phyloP scores from a whole-genome alignment of 345 rosid genomes.

The Tarenaya hassleriana region DNA sequence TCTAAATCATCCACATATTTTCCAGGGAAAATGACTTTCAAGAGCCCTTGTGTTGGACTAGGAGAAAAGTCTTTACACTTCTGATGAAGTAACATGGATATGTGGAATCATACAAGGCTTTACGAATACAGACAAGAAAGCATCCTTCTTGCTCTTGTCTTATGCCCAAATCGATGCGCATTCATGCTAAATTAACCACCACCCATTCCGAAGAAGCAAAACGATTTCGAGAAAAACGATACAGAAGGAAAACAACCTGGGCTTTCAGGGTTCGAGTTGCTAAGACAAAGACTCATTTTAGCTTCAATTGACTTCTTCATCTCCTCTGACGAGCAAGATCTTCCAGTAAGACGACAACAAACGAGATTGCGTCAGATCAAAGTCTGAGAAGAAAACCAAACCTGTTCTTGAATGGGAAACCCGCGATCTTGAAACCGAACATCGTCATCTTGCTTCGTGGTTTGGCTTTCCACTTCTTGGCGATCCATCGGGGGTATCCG shows the following conservation, averaged over 20 bases:
- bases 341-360: slow-evolving; percentile 45
- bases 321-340: slow-evolving; percentile 87
- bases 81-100: slow-evolving; percentile 67
- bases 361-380: background rate
- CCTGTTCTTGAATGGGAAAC: background rate
- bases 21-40: slow-evolving; percentile 88
- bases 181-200: background rate
- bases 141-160: background rate
- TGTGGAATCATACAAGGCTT: slow-evolving; percentile 14
- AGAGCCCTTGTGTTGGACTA: slow-evolving; percentile 72
- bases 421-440: slow-evolving; percentile 25
- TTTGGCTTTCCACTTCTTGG: slow-evolving; percentile 52
- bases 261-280: slow-evolving; percentile 83
- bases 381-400: slow-evolving; percentile 1
- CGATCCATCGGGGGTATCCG: slow-evolving; percentile 45
- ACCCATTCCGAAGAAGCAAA: background rate
- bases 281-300: slow-evolving; percentile 85
- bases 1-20: slow-evolving; percentile 86
- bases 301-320: slow-evolving; percentile 74
- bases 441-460: slow-evolving; percentile 68
- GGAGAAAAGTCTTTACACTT: slow-evolving; percentile 93
- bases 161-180: background rate
- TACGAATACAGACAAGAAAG: slow-evolving; percentile 1
- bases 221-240: background rate
- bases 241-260: slow-evolving; percentile 57